Evolutionary conservation across 139 green algal species (phyloP), one percentile per base, ranked within the genome.

Genomic region (Chlamydomonas asymmetrica): DNA sequence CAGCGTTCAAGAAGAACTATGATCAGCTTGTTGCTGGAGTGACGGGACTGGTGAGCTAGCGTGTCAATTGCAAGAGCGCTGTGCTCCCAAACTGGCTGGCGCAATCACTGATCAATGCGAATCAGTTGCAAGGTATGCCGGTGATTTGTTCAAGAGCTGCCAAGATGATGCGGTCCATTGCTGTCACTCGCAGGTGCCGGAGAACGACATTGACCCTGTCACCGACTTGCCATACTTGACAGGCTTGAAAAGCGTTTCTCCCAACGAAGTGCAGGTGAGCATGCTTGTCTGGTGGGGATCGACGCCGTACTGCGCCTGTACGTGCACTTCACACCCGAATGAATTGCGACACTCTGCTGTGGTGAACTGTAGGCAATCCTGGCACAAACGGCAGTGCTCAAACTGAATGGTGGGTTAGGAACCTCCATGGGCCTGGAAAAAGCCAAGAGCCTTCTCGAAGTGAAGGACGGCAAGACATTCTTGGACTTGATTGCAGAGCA

Each of bases 401-500:
- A 98, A 89, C 88, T 98, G 0, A 98, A 98, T 34, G 94, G 94
- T 35, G 94, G 94, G 0, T 81, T 98, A 65, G 94, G 94, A 63
- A 98, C 94, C 23, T 90, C 75, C 72, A 98, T 98, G 93, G 94
- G 94, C 3, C 83, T 98, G 66, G 94, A 97, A 75, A 97, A 96
- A 75, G 94, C 94, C 56, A 98, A 98, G 87, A 89, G 75, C 43
- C 83, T 98, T 74, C 88, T 98, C 61, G 80, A 80, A 66, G 89
- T 92, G 9, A 96, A 96, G 80, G 88, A 97, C 13, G 91, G 89
- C 67, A 94, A 95, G 77, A 97, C 91, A 1, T 98, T 98, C 81
- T 81, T 98, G 75, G 93, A 98, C 85, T 88, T 98, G n/a, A 98
- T 98, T 60, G 93, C 91, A 20, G 85, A 96, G 76, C 93, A 97